Percentiles rank a stretch among this genome's conserved stretches.
Evolutionary conservation across 176 grass and related monocot genomes (phyloP).

Genomic region (Saccharum spontaneum): DNA sequence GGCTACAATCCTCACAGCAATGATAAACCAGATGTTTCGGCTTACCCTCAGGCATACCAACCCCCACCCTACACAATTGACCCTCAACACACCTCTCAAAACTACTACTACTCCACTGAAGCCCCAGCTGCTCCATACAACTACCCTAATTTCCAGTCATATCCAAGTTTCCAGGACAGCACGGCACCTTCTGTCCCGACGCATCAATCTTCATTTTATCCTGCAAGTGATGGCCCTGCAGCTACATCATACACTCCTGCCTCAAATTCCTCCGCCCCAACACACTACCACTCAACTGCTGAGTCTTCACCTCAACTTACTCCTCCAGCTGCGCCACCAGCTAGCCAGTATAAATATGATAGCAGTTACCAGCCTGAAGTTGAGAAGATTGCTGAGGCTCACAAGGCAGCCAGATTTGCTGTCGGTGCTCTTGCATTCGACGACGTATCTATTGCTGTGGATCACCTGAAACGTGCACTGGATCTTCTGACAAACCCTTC

Average conservation of each 20-base stretch:
- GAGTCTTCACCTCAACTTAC: slow-evolving; percentile 35
- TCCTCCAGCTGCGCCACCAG: slow-evolving; percentile 31
- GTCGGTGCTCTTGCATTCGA: slow-evolving; percentile 96
- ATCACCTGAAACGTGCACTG: slow-evolving; percentile 72
- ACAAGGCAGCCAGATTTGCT: slow-evolving; percentile 92
- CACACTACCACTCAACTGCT: slow-evolving; percentile 35
- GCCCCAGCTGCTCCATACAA: slow-evolving; percentile 51
- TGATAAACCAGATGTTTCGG: slow-evolving; percentile 48
- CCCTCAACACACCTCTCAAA: slow-evolving; percentile 58
- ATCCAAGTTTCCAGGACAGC: slow-evolving; percentile 84
- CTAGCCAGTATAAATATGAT: slow-evolving; percentile 73
- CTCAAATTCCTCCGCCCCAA: slow-evolving; percentile 30
- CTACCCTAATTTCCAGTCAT: slow-evolving; percentile 97
- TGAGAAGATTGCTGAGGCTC: slow-evolving; percentile 87
- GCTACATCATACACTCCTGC: slow-evolving; percentile 43
- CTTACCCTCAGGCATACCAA: slow-evolving; percentile 67
- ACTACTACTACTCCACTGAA: slow-evolving; percentile 64
- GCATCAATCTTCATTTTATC: slow-evolving; percentile 60
- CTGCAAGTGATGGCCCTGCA: slow-evolving; percentile 41
- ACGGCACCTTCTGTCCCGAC: slow-evolving; percentile 56
- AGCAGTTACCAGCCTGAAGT: slow-evolving; percentile 81
- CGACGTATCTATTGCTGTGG: slow-evolving; percentile 79
- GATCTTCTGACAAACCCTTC: slow-evolving; percentile 90
- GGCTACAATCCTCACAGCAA: slow-evolving; percentile 43
- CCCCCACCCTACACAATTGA: slow-evolving; percentile 57